Evolutionary conservation across 129 eudicot genomes (phyloP).

Genomic region (Artemisia tridentata): DNA sequence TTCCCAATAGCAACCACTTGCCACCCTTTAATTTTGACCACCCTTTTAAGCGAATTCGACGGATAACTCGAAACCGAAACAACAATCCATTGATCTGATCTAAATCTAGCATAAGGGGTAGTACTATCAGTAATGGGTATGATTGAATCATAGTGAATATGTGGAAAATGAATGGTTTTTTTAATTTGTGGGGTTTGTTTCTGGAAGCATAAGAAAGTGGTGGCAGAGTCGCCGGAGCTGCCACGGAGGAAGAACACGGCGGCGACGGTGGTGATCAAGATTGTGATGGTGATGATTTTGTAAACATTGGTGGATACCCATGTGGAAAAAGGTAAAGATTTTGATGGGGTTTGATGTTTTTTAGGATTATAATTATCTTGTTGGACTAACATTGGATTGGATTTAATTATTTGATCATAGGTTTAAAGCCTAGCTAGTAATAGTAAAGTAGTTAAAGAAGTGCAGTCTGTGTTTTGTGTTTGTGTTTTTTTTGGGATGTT

Average conservation of each 20-base stretch:
- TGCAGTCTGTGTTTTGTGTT: not conserved
- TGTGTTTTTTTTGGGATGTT: not conserved
- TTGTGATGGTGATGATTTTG: constrained; percentile 51
- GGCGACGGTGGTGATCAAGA: constrained; percentile 61
- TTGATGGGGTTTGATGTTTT: constrained; percentile 36
- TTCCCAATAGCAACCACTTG: constrained; percentile 85
- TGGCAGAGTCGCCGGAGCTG: constrained; percentile 53
- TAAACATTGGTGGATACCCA: constrained; percentile 73
- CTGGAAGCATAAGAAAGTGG: constrained; percentile 67
- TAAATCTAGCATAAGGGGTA: constrained; percentile 59
- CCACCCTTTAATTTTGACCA: constrained; percentile 76
- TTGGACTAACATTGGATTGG: constrained; percentile 77
- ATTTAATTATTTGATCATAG: not conserved
- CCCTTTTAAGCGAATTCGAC: constrained; percentile 46
- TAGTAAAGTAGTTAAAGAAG: not conserved
- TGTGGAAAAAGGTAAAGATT: constrained; percentile 74
- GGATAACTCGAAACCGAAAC: constrained; percentile 84
- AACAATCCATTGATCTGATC: constrained; percentile 83
- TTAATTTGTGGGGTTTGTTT: constrained; percentile 37
- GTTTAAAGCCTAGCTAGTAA: not conserved
- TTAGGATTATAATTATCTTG: constrained; percentile 41
- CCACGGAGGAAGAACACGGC: constrained; percentile 63
- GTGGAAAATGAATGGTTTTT: constrained; percentile 46
- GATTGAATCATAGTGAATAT: constrained; percentile 53
- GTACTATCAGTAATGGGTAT: constrained; percentile 44